A percentile compares a stretch with the other conserved stretches of the same genome.
phyloP scores from a whole-genome alignment of 139 green algal genomes.

The Edaphochlamys debaryana region DNA sequence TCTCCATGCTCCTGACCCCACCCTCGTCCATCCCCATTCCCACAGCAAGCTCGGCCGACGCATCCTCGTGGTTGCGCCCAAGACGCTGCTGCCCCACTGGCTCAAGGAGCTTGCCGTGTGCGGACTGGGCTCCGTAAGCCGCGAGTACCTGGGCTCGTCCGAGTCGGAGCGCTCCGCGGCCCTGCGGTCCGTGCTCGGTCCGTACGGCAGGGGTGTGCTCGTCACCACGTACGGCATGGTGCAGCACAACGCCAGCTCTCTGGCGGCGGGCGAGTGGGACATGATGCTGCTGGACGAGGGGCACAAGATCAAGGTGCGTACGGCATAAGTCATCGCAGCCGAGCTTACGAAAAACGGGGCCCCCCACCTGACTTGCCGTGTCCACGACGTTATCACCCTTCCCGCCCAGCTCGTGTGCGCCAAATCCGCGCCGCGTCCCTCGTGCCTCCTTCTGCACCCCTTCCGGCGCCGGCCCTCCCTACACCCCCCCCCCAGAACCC shows the following conservation, averaged over 20 bases:
- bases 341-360: no score
- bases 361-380: no score
- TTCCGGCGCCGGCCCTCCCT: no score
- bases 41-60: no score
- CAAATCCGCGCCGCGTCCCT: no score
- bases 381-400: no score
- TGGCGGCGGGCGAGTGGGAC: constrained; percentile 80
- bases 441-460: no score
- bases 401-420: no score
- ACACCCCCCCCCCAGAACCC: constrained; percentile 87
- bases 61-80: constrained; percentile 88
- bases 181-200: constrained; percentile 39
- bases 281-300: constrained; percentile 91
- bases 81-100: constrained; percentile 91
- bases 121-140: constrained; percentile 59
- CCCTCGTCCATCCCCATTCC: no score
- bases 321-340: no score
- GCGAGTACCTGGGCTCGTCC: constrained; percentile 36
- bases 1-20: no score
- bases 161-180: constrained; percentile 43
- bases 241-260: constrained; percentile 76
- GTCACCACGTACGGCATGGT: constrained; percentile 97
- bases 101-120: constrained; percentile 85
- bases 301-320: constrained; percentile 64
- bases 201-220: constrained; percentile 71